phyloP scores from a whole-genome alignment of 2,329 filamentous ascomycete species.

The Nannizzia gypsea region DNA sequence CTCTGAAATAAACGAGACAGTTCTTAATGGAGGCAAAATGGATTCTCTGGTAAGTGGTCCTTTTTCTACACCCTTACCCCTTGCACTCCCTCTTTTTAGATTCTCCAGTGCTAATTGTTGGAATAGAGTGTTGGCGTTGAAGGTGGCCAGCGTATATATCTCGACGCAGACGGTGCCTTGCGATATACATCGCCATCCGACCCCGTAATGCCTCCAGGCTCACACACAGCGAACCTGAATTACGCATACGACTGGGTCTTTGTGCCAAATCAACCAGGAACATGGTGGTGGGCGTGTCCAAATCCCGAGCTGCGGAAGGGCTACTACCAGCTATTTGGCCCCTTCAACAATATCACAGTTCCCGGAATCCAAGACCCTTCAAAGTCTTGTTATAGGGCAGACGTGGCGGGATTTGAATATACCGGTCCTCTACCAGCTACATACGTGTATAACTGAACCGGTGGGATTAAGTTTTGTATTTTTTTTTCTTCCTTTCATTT shows the following conservation, averaged over 20 bases:
- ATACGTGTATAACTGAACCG: neutral
- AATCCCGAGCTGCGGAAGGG: neutral
- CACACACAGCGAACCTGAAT: neutral
- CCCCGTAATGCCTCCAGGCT: neutral
- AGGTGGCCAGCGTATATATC: slow-evolving; percentile 5
- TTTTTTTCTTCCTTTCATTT: neutral
- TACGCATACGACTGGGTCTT: neutral
- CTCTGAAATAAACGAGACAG: neutral
- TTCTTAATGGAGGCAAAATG: slow-evolving; percentile 2
- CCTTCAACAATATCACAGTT: neutral
- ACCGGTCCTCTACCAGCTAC: neutral
- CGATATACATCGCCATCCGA: neutral
- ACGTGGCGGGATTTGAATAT: neutral
- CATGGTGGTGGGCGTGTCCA: slow-evolving; percentile 5
- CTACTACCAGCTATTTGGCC: neutral
- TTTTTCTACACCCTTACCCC: neutral
- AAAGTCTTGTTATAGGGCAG: neutral
- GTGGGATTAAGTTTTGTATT: neutral
- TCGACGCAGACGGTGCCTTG: slow-evolving; percentile 4
- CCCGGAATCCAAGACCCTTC: neutral
- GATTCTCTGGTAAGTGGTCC: neutral
- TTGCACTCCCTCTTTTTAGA: neutral
- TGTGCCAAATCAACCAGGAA: neutral
- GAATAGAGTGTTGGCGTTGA: neutral
- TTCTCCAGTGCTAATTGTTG: neutral